Conservation (phyloP, 148 eudicot species). For the Rhododendron mucronatum region DNA sequence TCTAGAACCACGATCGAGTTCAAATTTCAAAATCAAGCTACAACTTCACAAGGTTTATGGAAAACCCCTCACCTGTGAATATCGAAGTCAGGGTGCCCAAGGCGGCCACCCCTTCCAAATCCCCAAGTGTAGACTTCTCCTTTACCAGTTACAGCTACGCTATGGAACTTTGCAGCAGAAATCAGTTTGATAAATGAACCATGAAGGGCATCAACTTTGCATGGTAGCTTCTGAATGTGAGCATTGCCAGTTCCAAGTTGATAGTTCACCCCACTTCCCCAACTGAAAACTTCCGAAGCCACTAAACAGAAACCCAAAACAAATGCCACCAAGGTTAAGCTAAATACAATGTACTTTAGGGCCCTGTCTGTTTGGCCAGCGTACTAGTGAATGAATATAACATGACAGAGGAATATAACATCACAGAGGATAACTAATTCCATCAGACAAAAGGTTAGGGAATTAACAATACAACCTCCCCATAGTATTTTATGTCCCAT, state of each 20-base stretch:
- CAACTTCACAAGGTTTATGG: neutral
- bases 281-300: conserved; percentile 89
- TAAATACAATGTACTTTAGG: neutral
- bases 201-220: conserved; percentile 87
- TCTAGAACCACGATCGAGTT: neutral
- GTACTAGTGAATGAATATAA: neutral
- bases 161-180: conserved; percentile 94
- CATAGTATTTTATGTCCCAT: neutral
- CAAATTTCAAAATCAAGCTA: too few relatives aligned
- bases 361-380: neutral
- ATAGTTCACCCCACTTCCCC: conserved; percentile 99
- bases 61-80: conserved; percentile 68
- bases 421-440: neutral
- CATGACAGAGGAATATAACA: neutral
- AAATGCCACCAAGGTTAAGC: neutral
- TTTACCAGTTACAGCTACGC: conserved; percentile 75
- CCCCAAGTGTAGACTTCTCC: conserved; percentile 99
- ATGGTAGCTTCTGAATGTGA: conserved; percentile 89
- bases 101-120: conserved; percentile 97
- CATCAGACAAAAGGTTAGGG: neutral
- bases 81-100: conserved; percentile 98
- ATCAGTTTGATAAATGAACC: conserved; percentile 66
- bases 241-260: conserved; percentile 99
- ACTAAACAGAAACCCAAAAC: conserved; percentile 27
- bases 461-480: neutral